phyloP scores from a whole-genome alignment of 1,284 basidiomycete genomes.

The Rhodofomes roseus region DNA sequence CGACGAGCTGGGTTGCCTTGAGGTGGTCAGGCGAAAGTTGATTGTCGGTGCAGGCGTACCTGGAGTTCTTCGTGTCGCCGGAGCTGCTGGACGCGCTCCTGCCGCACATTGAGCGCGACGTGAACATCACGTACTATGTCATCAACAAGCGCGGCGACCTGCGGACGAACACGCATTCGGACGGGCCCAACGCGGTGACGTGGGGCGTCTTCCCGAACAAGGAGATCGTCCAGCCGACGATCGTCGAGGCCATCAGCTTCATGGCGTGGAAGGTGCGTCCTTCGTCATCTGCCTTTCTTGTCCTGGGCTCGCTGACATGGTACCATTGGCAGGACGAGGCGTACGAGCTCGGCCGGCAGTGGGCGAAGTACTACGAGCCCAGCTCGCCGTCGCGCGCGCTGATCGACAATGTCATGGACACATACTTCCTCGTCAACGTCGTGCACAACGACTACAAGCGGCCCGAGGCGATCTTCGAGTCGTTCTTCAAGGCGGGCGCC shows the following conservation, averaged over 20 bases:
- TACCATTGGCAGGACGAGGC: constrained; percentile 77
- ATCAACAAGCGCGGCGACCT: constrained; percentile 92
- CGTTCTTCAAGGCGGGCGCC: constrained; percentile 75
- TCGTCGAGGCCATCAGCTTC: constrained; percentile 96
- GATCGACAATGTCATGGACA: constrained; percentile 78
- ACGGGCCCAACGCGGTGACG: constrained; percentile 97
- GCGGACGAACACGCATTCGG: constrained; percentile 87
- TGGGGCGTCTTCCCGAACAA: constrained; percentile 99
- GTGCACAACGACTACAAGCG: constrained; percentile 97
- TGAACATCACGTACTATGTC: constrained; percentile 94
- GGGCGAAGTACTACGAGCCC: constrained; percentile 87
- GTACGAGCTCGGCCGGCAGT: constrained; percentile 91
- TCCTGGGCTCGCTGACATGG: background rate
- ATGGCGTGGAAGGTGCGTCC: constrained; percentile 89
- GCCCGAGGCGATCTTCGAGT: constrained; percentile 80
- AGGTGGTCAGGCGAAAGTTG: too few species aligned
- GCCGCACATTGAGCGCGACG: constrained; percentile 83
- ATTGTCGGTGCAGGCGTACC: constrained; percentile 72
- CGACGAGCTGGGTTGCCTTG: too few species aligned
- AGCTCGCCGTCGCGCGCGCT: constrained; percentile 74
- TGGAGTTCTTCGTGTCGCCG: constrained; percentile 71
- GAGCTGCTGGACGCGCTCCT: constrained; percentile 67
- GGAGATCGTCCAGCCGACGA: constrained; percentile 97
- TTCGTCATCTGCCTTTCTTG: background rate
- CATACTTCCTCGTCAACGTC: constrained; percentile 90